Evolutionary conservation across 768 basidiomycete genomes (phyloP), one percentile per base, ranked within the genome.

Genomic region (Auricularia cornea): DNA sequence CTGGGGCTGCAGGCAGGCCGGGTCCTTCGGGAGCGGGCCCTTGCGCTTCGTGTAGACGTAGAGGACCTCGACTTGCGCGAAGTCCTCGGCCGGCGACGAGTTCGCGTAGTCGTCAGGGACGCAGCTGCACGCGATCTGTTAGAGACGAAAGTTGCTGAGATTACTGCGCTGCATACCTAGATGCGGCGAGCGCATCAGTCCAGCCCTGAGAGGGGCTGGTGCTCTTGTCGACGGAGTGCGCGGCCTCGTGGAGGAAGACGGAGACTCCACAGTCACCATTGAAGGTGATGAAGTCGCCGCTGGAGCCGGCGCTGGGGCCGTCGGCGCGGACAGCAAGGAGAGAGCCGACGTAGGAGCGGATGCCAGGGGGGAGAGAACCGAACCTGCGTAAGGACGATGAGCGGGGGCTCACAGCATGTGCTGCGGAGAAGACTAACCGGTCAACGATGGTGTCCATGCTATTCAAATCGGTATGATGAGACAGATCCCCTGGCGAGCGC

Each of bases 221-320:
- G 28, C 54, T 26, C 28, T 57, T 20, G 28, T 57, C 54, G 26
- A 57, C 28, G 54, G 54, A 57, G 54, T 52, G 51, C 8, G 28
- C 28, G 30, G 23, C 54, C 28, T 57, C 54, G 54, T 57, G 54
- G 8, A 57, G 23, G 26, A 57, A 57, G 28, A 28, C 54, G 54
- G 28, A 30, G 26, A 57, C 54, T 28, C 54, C 28, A 20, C 54
- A 57, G 28, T 57, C 54, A 31, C 54, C 54, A 26, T 57, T 57
- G 54, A 57, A 57, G 54, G 54, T 57, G 54, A 57, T 57, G 54
- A 57, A 57, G 30, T 57, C 54, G 26, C 54, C 54, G 54, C 54
- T 57, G 18, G 54, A 57, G 23, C 54, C 54, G 54, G 54, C 54
- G 54, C 54, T 57, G 26, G 54, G 54, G 54, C 30, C 30, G 54